Conservation (phyloP, 2,329 filamentous ascomycete species). For the Annulohypoxylon truncatum region DNA sequence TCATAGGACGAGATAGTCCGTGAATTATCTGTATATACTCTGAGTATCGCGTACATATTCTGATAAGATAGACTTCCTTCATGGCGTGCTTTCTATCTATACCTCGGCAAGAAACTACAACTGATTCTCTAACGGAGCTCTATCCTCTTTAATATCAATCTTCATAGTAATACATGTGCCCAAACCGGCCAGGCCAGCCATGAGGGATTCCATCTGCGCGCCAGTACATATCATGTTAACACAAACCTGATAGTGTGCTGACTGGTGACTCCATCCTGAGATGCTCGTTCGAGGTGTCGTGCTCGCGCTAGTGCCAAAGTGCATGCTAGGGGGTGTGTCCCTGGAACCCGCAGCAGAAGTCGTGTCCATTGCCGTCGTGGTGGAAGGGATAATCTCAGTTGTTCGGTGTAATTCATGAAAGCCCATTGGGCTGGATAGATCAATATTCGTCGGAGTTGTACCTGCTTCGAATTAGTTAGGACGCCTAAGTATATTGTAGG, state of each 20-base stretch:
- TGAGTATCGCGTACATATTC: neutral
- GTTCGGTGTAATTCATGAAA: neutral
- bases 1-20: neutral
- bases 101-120: neutral
- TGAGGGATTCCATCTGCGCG: slow-evolving; percentile 1
- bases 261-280: neutral
- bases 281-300: slow-evolving; percentile 1
- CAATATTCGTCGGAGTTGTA: neutral
- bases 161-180: slow-evolving; percentile 8
- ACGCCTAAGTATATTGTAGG: neutral
- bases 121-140: neutral
- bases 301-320: neutral
- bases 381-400: neutral
- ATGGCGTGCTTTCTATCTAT: neutral
- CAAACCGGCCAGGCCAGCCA: neutral
- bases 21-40: neutral
- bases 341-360: neutral
- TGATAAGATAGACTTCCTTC: neutral
- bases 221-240: slow-evolving; percentile 4
- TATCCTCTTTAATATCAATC: slow-evolving; percentile 12
- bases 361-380: neutral
- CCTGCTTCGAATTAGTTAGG: neutral
- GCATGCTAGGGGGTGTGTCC: neutral
- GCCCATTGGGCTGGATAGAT: neutral
- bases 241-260: slow-evolving; percentile 5